These are phyloP conservation scores for Globisporangium alternatum DNA, from an alignment of 352 stramenopile species.

Conservation along the genomic window DNA sequence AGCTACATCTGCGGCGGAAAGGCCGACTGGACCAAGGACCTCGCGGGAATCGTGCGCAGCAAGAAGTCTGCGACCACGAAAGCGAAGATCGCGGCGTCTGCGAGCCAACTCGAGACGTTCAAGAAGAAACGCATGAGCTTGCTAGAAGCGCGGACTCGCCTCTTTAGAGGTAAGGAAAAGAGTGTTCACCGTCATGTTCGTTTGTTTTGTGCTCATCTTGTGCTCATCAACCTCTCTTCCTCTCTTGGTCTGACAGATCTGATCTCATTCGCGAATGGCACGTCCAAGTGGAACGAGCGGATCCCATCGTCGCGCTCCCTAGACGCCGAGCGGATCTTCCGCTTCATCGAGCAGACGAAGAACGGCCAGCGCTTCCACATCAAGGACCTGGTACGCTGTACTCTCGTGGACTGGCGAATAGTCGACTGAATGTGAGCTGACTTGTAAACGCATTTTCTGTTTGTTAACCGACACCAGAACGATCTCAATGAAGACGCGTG, in stretches of 20 bases:
- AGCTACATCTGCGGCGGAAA: constrained; percentile 71
- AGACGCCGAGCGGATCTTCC: constrained; percentile 58
- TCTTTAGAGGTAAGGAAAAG: constrained; percentile 27
- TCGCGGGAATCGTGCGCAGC: constrained; percentile 15
- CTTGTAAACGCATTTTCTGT: neutral
- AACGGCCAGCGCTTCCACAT: constrained; percentile 56
- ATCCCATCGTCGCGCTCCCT: constrained; percentile 42
- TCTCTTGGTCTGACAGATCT: constrained; percentile 31
- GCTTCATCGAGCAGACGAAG: constrained; percentile 68
- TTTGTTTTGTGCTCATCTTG: neutral
- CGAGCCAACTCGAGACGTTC: constrained; percentile 19
- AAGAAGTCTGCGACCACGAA: constrained; percentile 2
- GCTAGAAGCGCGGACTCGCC: constrained; percentile 44
- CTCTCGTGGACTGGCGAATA: neutral
- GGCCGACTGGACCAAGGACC: constrained; percentile 50
- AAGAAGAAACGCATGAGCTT: constrained; percentile 48
- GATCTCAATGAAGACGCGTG: constrained; percentile 82
- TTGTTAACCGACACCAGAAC: constrained; percentile 29
- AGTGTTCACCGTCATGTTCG: neutral
- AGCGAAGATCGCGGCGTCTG: constrained; percentile 13
- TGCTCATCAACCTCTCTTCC: neutral
- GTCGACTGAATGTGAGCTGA: constrained; percentile 1
- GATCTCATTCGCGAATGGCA: constrained; percentile 54
- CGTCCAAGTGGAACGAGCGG: constrained; percentile 68
- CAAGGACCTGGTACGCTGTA: constrained; percentile 47